Conservation (phyloP, 2,329 filamentous ascomycete species). For the Beauveria varroae region DNA sequence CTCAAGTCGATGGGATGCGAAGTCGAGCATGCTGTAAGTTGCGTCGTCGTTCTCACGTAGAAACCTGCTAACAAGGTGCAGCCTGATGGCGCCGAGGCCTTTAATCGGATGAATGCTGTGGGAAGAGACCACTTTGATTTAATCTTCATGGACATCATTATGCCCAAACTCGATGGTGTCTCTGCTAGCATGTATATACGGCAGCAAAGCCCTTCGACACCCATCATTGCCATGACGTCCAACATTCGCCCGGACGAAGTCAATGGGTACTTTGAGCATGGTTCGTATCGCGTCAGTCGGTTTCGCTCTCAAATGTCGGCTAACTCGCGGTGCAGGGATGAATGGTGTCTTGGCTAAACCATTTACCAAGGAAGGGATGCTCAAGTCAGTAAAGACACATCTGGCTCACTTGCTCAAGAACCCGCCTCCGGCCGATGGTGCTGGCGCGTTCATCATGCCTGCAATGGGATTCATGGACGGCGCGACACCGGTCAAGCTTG, state of each 20-base stretch:
- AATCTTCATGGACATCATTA: conserved; percentile 91
- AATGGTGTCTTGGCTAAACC: conserved; percentile 96
- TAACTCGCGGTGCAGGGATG: conserved; percentile 60
- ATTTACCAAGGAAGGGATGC: conserved; percentile 82
- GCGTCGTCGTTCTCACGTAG: background rate
- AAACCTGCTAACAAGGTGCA: conserved; percentile 11
- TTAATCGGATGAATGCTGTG: conserved; percentile 63
- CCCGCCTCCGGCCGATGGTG: conserved; percentile 36
- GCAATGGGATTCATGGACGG: conserved; percentile 19
- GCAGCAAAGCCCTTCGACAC: conserved; percentile 71
- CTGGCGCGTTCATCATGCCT: conserved; percentile 5
- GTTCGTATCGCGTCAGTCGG: conserved; percentile 43
- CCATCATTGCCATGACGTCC: conserved; percentile 97
- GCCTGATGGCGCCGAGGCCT: conserved; percentile 79
- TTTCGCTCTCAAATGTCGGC: background rate
- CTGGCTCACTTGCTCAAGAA: conserved; percentile 75
- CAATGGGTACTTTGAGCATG: conserved; percentile 93
- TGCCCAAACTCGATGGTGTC: conserved; percentile 92
- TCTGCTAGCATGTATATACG: conserved; percentile 91
- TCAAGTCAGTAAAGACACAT: conserved; percentile 82
- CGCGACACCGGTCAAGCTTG: conserved; percentile 38
- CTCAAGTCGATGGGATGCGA: conserved; percentile 57
- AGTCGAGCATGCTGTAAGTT: conserved; percentile 59
- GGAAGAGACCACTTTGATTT: conserved; percentile 49
- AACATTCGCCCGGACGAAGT: conserved; percentile 97